phyloP scores from a whole-genome alignment of 2,329 filamentous ascomycete species.

The Trichoderma afroharzianum region DNA sequence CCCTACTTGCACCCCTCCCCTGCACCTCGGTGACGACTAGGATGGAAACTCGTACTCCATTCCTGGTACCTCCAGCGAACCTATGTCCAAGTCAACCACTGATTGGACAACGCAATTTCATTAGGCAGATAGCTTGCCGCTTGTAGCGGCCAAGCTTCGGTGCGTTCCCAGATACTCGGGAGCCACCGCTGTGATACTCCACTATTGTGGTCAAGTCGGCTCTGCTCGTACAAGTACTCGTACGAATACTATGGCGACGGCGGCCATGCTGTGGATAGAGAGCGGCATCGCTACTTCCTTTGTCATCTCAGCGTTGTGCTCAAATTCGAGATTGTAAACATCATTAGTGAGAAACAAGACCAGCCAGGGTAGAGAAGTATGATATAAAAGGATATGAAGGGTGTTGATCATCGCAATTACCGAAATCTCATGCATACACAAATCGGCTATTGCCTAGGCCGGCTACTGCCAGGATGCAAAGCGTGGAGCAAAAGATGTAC shows the following conservation, averaged over 20 bases:
- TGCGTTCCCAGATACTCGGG: constrained; percentile 34
- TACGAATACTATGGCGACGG: not conserved
- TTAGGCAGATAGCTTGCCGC: constrained; percentile 23
- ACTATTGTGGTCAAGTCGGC: constrained; percentile 17
- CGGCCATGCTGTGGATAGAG: constrained; percentile 5
- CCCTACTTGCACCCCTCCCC: constrained; percentile 25
- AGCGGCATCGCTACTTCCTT: not conserved
- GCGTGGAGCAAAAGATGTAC: not conserved
- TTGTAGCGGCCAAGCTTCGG: constrained; percentile 26
- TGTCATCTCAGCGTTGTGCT: not conserved
- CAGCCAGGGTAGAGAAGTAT: not conserved
- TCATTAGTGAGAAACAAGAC: not conserved
- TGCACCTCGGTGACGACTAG: constrained; percentile 26
- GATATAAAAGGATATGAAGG: not conserved
- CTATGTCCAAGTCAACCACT: constrained; percentile 17
- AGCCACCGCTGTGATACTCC: constrained; percentile 28
- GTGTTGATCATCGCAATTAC: not conserved
- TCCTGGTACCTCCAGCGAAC: not conserved
- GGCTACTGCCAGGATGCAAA: not conserved
- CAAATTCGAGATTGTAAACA: not conserved
- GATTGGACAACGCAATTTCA: constrained; percentile 24
- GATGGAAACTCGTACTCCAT: constrained; percentile 10
- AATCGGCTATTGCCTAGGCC: not conserved
- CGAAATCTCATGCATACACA: not conserved
- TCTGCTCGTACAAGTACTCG: constrained; percentile 20